Evolutionary conservation across 129 eudicot genomes (phyloP), one percentile per base, ranked within the genome.

Genomic region (Oenanthe sinensis): DNA sequence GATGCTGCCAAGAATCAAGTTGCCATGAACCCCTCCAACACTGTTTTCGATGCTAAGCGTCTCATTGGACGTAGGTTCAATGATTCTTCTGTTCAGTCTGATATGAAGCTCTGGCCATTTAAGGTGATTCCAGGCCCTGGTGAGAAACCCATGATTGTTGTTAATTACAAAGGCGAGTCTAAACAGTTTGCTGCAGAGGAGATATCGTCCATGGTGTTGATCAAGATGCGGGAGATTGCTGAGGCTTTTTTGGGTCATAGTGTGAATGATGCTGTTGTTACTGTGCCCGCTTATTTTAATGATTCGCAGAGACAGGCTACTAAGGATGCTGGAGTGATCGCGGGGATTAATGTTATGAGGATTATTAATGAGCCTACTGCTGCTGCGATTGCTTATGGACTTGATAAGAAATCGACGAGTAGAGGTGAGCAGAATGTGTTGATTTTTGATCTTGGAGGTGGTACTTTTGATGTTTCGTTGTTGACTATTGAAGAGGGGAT

Each of bases 321-420:
- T 1, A 89, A 91, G 75, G 97, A 91, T 37, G 94, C 97, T 0
- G 97, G 97, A 0, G 86, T 82, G 4, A 91, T 91, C 16, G 88
- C 97, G 0, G 97, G 93, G 37, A 17, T 91, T 73, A 91, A 91
- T 28, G 97, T 91, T 19, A 60, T 91, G 85, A 72, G 97, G 75
- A 91, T 91, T 36, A 91, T 91, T 19, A 91, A 89, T 52, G 97
- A 91, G 58, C 97, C 97, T 9, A 91, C 97, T 0, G 97, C 97
- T 2, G 97, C 97, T 0, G 97, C 97, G 1, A 91, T 91, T 3
- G 97, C 97, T 0, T 91, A 91, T 26, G 97, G 97, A 3, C 75
- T 91, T 75, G 94, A 91, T 30, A 91, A 89, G 76, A 89, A 87
- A 40, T 62, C 86, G 22, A 19, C 83, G 0, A 44, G 75, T 8